Evolutionary conservation across 129 eudicot species (phyloP).

Genomic region (Gnaphalium uliginosum): DNA sequence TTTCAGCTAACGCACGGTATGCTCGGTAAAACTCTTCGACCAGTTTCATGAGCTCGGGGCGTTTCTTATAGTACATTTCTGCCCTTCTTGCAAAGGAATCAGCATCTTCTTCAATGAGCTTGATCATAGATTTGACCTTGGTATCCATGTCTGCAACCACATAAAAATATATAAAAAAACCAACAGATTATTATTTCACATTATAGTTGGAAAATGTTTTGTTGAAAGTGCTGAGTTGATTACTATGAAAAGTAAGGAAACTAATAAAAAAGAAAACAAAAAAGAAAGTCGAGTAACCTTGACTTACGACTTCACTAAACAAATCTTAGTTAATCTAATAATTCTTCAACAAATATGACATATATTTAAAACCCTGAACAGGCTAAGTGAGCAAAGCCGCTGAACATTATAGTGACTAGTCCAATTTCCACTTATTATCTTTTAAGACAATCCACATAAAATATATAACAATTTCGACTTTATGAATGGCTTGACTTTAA

Average conservation of each 20-base stretch:
- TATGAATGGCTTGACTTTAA: too few relatives aligned
- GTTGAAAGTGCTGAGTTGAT: not conserved
- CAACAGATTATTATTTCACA: not conserved
- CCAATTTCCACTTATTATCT: too few relatives aligned
- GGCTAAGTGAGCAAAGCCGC: too few relatives aligned
- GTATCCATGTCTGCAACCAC: conserved; percentile 69
- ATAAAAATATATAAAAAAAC: not conserved
- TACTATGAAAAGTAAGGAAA: not conserved
- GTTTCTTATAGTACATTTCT: conserved; percentile 95
- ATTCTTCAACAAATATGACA: too few relatives aligned
- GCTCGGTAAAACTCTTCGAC: conserved; percentile 97
- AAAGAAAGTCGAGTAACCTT: not conserved
- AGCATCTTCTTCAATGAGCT: conserved; percentile 95
- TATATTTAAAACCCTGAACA: too few relatives aligned
- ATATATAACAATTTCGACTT: too few relatives aligned
- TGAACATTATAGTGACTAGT: too few relatives aligned
- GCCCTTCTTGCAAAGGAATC: conserved; percentile 99
- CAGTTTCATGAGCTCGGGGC: conserved; percentile 94
- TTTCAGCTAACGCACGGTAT: conserved; percentile 94
- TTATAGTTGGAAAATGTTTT: not conserved
- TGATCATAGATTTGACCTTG: conserved; percentile 93
- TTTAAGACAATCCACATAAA: too few relatives aligned
- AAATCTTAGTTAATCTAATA: not conserved
- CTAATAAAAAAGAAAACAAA: not conserved
- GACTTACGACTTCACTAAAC: not conserved